Base-by-base conservation (phyloP, 208 protist species). In the Strigomonas culicis region DNA sequence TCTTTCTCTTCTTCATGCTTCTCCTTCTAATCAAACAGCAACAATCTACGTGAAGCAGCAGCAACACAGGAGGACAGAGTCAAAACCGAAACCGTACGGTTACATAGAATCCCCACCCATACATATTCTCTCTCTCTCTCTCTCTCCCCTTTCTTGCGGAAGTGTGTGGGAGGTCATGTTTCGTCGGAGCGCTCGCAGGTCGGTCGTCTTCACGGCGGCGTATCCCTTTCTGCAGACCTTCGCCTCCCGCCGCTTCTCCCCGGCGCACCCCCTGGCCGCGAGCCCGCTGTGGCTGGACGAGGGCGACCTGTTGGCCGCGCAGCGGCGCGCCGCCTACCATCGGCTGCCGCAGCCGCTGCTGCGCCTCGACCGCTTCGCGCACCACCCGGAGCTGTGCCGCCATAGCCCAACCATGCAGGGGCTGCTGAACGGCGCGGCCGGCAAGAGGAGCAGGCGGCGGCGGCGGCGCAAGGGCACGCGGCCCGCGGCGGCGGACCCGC, bases 231-330 rank as follows among this genome's bases (percentile, higher is more conserved):
- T 94, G 31, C 70, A 82, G 30, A 21, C 34, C 25, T 94, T 90
- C 64, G 84, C 84, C 4, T 60, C 59, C 15, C 61, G 66, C 1
- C 64, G 77, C 63, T 87, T 86, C 34, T 59, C 77, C 19, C 62
- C 77, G 0, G 59, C 75, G 0, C 77, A 94, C 59, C 88, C 84
- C 4, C 66, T 94, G 15, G 74, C 68, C 10, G 66, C 74, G 27
- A 72, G 67, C 30, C 73, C 70, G 41, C 3, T 94, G 6, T 94
- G 88, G 85, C 68, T 94, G 1, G 80, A 79, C 51, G 80, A 91
- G 56, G 53, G 71, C 0, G 88, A 94, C 56, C 71, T 94, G 32
- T 21, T 8, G 34, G 30, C 8, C 4, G 53, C 32, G 0, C 27
- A 68, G 10, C 7, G 31, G 25, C 1, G 6, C 0, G 63, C 74